phyloP scores from a whole-genome alignment of 176 grass and related monocot genomes.

The Ensete glaucum region DNA sequence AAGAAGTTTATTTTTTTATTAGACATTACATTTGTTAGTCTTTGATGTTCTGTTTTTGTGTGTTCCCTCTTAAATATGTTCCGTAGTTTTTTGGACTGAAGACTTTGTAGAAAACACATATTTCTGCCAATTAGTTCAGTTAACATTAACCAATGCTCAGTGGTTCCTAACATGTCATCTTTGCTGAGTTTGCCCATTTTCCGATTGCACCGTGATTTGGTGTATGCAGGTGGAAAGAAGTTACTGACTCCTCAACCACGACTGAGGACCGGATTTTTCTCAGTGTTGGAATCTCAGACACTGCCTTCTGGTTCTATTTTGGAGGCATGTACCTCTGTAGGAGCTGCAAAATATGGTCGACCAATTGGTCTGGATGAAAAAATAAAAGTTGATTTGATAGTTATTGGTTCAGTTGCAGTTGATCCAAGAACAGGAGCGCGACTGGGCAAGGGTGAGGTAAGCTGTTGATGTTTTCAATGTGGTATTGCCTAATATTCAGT shows the following conservation, averaged over 20 bases:
- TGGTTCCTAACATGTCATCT: not conserved
- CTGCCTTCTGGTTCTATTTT: conserved; percentile 47
- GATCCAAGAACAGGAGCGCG: conserved; percentile 81
- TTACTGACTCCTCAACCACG: conserved; percentile 89
- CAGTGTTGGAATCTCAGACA: conserved; percentile 54
- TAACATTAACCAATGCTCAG: no score
- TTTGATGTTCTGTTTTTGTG: not conserved
- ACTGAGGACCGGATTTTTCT: conserved; percentile 86
- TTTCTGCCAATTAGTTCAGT: no score
- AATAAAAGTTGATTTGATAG: conserved; percentile 72
- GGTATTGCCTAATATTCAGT: no score
- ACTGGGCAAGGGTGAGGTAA: conserved; percentile 93
- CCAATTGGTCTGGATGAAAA: conserved; percentile 70
- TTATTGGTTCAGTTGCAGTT: conserved; percentile 86
- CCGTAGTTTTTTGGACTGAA: not conserved
- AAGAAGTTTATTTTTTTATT: not conserved
- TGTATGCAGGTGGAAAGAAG: conserved; percentile 53
- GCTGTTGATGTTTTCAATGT: not conserved
- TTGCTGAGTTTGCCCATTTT: not conserved
- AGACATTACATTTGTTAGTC: not conserved
- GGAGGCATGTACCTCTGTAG: conserved; percentile 92
- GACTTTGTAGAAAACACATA: not conserved
- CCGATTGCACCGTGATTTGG: not conserved
- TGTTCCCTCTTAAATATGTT: not conserved
- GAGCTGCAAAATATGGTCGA: conserved; percentile 76